Conservation (phyloP, 163 green algal species). For the Scenedesmus sp. region DNA sequence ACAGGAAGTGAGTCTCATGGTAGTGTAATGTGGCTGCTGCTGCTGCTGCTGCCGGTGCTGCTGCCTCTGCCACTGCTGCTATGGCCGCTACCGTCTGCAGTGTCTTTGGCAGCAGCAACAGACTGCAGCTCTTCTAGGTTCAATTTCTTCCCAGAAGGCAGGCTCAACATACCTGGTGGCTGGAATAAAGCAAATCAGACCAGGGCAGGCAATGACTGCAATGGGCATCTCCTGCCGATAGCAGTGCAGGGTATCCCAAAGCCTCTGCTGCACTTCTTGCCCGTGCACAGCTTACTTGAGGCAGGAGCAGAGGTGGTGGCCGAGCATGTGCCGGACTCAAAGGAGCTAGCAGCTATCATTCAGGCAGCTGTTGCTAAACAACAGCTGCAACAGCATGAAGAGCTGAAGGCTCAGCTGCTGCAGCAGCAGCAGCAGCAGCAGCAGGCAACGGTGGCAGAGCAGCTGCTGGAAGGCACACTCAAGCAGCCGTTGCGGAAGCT, state of each 20-base stretch:
- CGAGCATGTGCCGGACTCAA: background rate
- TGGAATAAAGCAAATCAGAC: slow-evolving; percentile 51
- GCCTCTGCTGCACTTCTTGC: slow-evolving; percentile 49
- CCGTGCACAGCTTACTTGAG: slow-evolving; percentile 3
- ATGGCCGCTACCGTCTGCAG: background rate
- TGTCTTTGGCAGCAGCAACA: slow-evolving; percentile 4
- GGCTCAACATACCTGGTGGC: slow-evolving; percentile 23
- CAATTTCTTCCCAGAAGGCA: slow-evolving; percentile 49
- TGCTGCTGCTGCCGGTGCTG: background rate
- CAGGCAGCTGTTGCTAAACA: background rate
- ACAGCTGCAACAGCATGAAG: background rate
- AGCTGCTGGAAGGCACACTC: background rate
- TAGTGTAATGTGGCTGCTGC: too few relatives aligned
- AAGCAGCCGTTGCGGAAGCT: background rate
- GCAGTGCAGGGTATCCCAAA: slow-evolving; percentile 40
- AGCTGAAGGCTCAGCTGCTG: background rate
- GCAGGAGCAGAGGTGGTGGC: background rate
- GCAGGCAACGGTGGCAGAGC: background rate
- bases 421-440: background rate
- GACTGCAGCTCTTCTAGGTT: slow-evolving; percentile 22
- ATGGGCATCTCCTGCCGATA: slow-evolving; percentile 34
- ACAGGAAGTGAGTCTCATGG: too few relatives aligned
- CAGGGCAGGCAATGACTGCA: slow-evolving; percentile 32
- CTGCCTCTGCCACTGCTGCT: background rate
- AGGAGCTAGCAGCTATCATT: background rate